Conservation (phyloP, 768 basidiomycete genomes). For the Russula ochroleuca region DNA sequence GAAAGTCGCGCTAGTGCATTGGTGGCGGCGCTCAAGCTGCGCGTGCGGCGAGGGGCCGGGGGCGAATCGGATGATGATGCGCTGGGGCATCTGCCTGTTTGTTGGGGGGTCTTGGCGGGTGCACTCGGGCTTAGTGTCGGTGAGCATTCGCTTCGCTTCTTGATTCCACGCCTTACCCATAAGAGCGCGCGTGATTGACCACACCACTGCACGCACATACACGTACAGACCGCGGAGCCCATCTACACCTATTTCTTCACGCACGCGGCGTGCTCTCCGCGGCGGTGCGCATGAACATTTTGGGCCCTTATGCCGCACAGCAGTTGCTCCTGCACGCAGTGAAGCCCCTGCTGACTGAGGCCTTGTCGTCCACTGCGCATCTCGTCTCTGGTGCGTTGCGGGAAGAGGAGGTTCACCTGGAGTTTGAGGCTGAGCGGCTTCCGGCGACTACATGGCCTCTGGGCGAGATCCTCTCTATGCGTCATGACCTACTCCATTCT, state of each 20-base stretch:
- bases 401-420: constrained; percentile 36
- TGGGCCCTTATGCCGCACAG: constrained; percentile 92
- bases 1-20: constrained; percentile 36
- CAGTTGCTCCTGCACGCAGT: constrained; percentile 76
- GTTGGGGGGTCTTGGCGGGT: constrained; percentile 84
- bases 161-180: neutral
- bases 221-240: constrained; percentile 67
- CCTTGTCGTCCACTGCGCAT: constrained; percentile 34
- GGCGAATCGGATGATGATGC: constrained; percentile 50
- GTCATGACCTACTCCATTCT: constrained; percentile 94
- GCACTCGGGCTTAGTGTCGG: constrained; percentile 71
- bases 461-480: constrained; percentile 82
- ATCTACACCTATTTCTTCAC: constrained; percentile 90
- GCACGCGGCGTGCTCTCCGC: constrained; percentile 87
- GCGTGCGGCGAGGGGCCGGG: constrained; percentile 49
- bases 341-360: constrained; percentile 58
- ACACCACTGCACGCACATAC: no score
- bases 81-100: constrained; percentile 80
- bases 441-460: constrained; percentile 95
- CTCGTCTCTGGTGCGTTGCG: constrained; percentile 23
- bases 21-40: constrained; percentile 65
- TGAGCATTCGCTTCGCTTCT: constrained; percentile 33
- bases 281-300: constrained; percentile 82
- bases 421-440: constrained; percentile 11
- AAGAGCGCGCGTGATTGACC: no score